A percentile compares a stretch with the other conserved stretches of the same genome.
phyloP scores from a whole-genome alignment of 1,284 basidiomycete genomes.

The Cutaneotrichosporon dermatis region DNA sequence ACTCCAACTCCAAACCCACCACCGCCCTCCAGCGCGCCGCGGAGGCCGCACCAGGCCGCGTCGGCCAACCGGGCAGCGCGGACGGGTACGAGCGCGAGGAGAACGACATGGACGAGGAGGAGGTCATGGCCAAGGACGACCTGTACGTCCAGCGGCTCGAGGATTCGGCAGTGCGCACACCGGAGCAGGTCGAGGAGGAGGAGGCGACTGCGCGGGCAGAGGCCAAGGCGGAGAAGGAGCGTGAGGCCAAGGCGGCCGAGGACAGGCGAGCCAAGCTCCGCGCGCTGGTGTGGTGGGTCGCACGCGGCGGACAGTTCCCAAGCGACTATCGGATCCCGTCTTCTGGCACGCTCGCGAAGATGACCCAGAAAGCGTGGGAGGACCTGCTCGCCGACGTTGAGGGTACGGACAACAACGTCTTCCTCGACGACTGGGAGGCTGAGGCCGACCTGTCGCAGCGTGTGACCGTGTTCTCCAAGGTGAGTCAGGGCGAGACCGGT shows the following conservation, averaged over 20 bases:
- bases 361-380: conserved; percentile 29
- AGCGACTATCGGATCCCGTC: conserved; percentile 26
- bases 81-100: conserved; percentile 8
- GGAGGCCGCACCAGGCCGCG: not conserved
- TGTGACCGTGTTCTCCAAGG: conserved; percentile 47
- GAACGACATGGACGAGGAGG: conserved; percentile 25
- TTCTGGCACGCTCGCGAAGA: conserved; percentile 22
- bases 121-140: conserved; percentile 43
- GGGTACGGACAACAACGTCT: conserved; percentile 26
- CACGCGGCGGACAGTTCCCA: conserved; percentile 38
- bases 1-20: not conserved
- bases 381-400: conserved; percentile 14
- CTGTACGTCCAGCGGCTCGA: conserved; percentile 15
- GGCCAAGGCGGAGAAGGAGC: conserved; percentile 29
- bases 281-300: conserved; percentile 41
- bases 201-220: conserved; percentile 15
- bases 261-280: conserved; percentile 21
- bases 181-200: conserved; percentile 24
- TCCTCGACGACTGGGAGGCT: conserved; percentile 35
- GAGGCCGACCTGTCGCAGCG: conserved; percentile 33
- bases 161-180: conserved; percentile 22
- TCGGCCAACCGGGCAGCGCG: not conserved
- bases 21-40: not conserved
- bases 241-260: conserved; percentile 17
- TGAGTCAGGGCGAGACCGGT: conserved; percentile 12